Evolutionary conservation across 2,329 filamentous ascomycete genomes (phyloP).

Genomic region (Aspergillus tubingensis): DNA sequence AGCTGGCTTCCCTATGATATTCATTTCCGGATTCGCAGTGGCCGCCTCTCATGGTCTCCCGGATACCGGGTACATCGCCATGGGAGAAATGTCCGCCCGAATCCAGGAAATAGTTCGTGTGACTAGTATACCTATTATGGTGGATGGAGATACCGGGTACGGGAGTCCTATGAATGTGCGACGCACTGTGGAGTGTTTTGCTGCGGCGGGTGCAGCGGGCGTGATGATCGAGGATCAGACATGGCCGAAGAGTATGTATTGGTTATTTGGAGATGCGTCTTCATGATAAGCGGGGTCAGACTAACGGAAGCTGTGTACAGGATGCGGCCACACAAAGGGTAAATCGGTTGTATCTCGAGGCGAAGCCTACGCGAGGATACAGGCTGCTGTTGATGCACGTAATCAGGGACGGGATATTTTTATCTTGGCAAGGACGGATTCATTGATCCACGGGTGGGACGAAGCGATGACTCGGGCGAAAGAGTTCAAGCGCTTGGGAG

Average conservation of each 20-base stretch:
- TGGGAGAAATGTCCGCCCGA: conserved; percentile 50
- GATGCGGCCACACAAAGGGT: conserved; percentile 51
- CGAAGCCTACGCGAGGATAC: conserved; percentile 50
- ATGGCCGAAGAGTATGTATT: conserved; percentile 49
- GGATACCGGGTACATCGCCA: conserved; percentile 54
- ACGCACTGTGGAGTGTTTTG: conserved; percentile 49
- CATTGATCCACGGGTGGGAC: conserved; percentile 42
- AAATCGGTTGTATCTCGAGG: conserved; percentile 49
- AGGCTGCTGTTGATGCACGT: conserved; percentile 50
- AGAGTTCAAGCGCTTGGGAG: conserved; percentile 48
- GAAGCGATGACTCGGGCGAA: conserved; percentile 47
- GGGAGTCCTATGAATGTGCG: conserved; percentile 52
- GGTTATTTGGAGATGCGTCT: neutral
- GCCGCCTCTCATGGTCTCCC: conserved; percentile 46
- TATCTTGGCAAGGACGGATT: conserved; percentile 50
- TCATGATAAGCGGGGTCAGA: neutral
- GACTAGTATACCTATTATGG: conserved; percentile 46
- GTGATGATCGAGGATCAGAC: conserved; percentile 53
- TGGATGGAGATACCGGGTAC: conserved; percentile 53
- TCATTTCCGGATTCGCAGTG: conserved; percentile 48
- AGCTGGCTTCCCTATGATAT: conserved; percentile 50
- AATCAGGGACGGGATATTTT: conserved; percentile 51
- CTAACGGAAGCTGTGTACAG: conserved; percentile 22
- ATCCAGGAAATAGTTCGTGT: conserved; percentile 47
- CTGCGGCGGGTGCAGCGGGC: conserved; percentile 42